phyloP scores from a whole-genome alignment of 2,329 filamentous ascomycete genomes.

The Aspergillus tanneri region DNA sequence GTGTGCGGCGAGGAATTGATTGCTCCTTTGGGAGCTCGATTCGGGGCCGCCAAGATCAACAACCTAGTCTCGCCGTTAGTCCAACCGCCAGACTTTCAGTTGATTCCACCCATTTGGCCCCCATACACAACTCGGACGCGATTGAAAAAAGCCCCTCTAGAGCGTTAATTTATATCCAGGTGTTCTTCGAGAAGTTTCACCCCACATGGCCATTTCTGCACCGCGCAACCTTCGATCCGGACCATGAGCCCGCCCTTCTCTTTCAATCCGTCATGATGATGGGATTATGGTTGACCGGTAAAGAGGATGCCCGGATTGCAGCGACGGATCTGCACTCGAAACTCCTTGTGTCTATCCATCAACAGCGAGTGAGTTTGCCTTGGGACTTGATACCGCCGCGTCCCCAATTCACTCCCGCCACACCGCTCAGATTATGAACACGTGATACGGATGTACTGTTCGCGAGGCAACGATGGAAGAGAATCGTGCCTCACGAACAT shows the following conservation, averaged over 20 bases:
- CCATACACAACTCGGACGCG: too few relatives aligned
- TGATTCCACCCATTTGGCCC: too few relatives aligned
- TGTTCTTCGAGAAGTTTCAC: slow-evolving; percentile 27
- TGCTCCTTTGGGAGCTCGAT: not conserved
- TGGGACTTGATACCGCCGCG: too few relatives aligned
- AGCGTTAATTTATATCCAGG: slow-evolving; percentile 27
- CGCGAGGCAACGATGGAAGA: too few relatives aligned
- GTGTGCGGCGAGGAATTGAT: slow-evolving; percentile 9
- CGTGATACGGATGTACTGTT: too few relatives aligned
- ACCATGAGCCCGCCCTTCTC: slow-evolving; percentile 25
- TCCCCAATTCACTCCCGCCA: too few relatives aligned
- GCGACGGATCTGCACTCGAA: slow-evolving; percentile 24
- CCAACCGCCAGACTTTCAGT: too few relatives aligned
- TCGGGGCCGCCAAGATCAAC: not conserved
- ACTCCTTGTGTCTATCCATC: slow-evolving; percentile 19
- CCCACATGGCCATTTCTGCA: slow-evolving; percentile 29
- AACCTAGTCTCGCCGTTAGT: too few relatives aligned
- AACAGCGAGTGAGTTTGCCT: slow-evolving; percentile 28
- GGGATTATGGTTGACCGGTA: slow-evolving; percentile 27
- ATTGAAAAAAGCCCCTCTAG: slow-evolving; percentile 1
- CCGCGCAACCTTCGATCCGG: slow-evolving; percentile 20
- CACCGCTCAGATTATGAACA: too few relatives aligned
- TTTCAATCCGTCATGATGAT: slow-evolving; percentile 28
- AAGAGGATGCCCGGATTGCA: slow-evolving; percentile 14
- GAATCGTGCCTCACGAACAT: too few relatives aligned